phyloP scores from a whole-genome alignment of 1,284 basidiomycete genomes.

The Entoloma clypeatum region DNA sequence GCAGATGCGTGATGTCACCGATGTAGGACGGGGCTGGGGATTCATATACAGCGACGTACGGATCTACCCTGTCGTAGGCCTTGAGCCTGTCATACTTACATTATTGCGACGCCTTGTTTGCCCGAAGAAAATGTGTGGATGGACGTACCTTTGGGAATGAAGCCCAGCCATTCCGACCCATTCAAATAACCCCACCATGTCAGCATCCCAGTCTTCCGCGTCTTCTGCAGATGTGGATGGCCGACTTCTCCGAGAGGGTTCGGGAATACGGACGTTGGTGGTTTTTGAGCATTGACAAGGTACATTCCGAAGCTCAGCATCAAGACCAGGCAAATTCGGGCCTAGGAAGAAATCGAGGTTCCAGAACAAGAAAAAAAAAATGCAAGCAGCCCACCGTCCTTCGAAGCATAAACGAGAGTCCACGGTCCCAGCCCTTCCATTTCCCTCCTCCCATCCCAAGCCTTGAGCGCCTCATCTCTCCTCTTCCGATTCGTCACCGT shows the following conservation, averaged over 20 bases:
- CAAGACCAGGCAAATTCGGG: constrained; percentile 8
- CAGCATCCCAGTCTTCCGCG: constrained; percentile 47
- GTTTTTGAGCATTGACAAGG: constrained; percentile 21
- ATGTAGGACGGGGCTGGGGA: constrained; percentile 40
- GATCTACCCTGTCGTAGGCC: constrained; percentile 42
- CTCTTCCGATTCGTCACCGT: constrained; percentile 31
- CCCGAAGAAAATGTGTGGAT: neutral
- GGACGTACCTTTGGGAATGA: constrained; percentile 38
- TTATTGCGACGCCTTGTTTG: constrained; percentile 3
- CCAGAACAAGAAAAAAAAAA: too few relatives aligned
- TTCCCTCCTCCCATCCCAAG: constrained; percentile 38
- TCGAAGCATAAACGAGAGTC: constrained; percentile 39
- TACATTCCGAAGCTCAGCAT: constrained; percentile 12
- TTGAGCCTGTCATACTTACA: constrained; percentile 28
- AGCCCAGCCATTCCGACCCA: constrained; percentile 64
- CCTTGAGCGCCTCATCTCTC: constrained; percentile 32
- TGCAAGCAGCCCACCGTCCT: too few relatives aligned
- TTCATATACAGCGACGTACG: constrained; percentile 45
- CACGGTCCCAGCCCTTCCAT: constrained; percentile 35
- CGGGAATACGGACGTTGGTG: constrained; percentile 31
- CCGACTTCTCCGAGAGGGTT: constrained; percentile 25
- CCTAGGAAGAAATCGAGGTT: constrained; percentile 14
- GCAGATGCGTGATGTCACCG: constrained; percentile 46
- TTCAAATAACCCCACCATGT: constrained; percentile 50
- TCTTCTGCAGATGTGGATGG: constrained; percentile 14